phyloP scores from a whole-genome alignment of 2,329 filamentous ascomycete species.

The Grosmannia serpens region DNA sequence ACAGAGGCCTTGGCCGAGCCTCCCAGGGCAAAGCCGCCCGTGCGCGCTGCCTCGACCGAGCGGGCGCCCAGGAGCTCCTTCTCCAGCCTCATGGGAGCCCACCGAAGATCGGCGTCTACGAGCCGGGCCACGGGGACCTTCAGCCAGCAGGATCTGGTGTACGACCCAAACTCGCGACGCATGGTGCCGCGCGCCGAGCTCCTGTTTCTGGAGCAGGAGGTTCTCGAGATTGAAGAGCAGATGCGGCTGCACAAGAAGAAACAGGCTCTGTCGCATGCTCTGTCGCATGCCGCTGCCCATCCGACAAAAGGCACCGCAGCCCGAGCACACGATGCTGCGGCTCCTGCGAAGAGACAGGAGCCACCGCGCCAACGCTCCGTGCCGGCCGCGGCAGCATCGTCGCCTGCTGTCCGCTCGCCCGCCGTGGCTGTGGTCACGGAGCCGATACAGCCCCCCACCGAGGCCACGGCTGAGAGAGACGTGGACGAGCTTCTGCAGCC shows the following conservation, averaged over 20 bases:
- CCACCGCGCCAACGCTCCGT: conserved; percentile 27
- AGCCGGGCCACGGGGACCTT: conserved; percentile 14
- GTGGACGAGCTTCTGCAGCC: not conserved
- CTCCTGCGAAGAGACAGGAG: too few relatives aligned
- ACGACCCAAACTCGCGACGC: conserved; percentile 54
- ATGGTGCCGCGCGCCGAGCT: conserved; percentile 41
- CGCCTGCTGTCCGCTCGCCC: not conserved
- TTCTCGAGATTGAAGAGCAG: conserved; percentile 24
- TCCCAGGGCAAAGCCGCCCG: conserved; percentile 2
- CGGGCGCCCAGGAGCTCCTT: not conserved
- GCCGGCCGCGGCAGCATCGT: conserved; percentile 1
- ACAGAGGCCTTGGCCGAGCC: not conserved
- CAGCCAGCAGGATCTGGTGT: conserved; percentile 35
- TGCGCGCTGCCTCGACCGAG: conserved; percentile 5
- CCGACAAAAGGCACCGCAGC: not conserved
- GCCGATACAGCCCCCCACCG: not conserved
- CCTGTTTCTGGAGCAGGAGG: conserved; percentile 28
- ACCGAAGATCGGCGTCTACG: conserved; percentile 14
- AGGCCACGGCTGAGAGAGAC: not conserved
- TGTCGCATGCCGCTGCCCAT: conserved; percentile 27
- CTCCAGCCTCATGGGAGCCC: conserved; percentile 13
- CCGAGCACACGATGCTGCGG: not conserved
- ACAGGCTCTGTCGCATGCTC: conserved; percentile 20
- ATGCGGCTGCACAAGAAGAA: conserved; percentile 27
- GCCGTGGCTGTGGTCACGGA: not conserved